Evolutionary conservation across 352 stramenopile species (phyloP).

Genomic region (Phytophthora brassicae): DNA sequence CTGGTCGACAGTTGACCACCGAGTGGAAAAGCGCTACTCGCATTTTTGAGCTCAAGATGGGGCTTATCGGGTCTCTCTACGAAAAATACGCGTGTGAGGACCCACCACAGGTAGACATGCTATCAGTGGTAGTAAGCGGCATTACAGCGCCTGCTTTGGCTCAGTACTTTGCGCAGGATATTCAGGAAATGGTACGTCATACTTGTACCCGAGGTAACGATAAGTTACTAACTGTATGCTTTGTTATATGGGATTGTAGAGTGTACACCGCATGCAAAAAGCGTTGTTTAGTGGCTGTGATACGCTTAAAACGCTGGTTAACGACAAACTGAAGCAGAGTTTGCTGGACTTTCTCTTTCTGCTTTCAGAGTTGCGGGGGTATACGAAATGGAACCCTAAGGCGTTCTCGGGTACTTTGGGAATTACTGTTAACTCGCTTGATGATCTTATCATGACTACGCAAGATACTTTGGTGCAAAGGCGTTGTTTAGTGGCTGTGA

Average conservation of each 20-base stretch:
- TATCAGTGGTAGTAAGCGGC: conserved; percentile 56
- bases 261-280: conserved; percentile 63
- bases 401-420: conserved; percentile 42
- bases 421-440: conserved; percentile 35
- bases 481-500: no score
- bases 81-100: conserved; percentile 74
- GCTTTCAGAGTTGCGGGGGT: conserved; percentile 55
- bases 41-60: conserved; percentile 81
- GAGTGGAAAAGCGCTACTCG: conserved; percentile 82
- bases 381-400: conserved; percentile 44
- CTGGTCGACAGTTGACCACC: conserved; percentile 41
- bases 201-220: neutral
- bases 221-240: neutral
- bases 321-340: conserved; percentile 40
- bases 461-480: conserved; percentile 44
- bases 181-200: conserved; percentile 69
- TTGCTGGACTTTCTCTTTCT: conserved; percentile 49
- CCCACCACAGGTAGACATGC: conserved; percentile 71
- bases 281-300: conserved; percentile 45
- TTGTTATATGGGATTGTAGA: conserved; percentile 27
- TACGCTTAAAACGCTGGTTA: conserved; percentile 33
- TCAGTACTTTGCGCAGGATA: conserved; percentile 83
- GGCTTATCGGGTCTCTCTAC: conserved; percentile 69
- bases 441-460: conserved; percentile 32
- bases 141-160: conserved; percentile 64